A percentile compares a stretch with the other conserved stretches of the same genome.
These are phyloP conservation scores for Neltuma alba DNA, from an alignment of 306 rosid species.

Conservation along the genomic window DNA sequence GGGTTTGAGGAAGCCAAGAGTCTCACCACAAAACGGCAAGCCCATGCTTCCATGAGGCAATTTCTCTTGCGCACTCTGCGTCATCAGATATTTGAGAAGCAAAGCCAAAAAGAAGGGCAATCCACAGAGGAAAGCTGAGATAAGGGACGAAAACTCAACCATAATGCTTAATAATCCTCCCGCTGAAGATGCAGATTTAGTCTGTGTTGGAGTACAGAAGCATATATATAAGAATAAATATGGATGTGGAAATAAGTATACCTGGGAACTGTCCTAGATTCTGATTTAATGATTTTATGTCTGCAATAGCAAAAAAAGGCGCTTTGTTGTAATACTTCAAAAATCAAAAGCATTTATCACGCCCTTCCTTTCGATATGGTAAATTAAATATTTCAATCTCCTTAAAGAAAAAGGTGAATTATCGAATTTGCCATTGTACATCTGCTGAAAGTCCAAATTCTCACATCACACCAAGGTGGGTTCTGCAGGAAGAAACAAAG, in stretches of 20 bases:
- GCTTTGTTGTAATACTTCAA: neutral
- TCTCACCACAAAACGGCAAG: conserved; percentile 69
- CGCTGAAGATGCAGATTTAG: conserved; percentile 13
- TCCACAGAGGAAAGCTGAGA: conserved; percentile 38
- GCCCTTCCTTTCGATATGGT: neutral
- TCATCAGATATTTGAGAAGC: conserved; percentile 43
- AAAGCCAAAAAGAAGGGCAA: conserved; percentile 34
- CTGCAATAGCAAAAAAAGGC: neutral
- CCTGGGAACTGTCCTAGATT: neutral
- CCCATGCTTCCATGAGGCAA: conserved; percentile 78
- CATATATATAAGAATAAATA: neutral
- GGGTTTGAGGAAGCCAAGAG: conserved; percentile 69
- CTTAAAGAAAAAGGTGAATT: neutral
- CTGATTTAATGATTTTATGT: neutral
- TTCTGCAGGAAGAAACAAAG: neutral
- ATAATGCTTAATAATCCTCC: conserved; percentile 32
- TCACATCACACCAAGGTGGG: neutral
- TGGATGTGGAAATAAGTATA: neutral
- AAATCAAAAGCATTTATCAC: neutral
- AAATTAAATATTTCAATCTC: neutral
- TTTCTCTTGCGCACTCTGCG: conserved; percentile 12
- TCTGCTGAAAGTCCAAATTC: neutral
- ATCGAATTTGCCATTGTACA: neutral
- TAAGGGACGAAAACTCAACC: conserved; percentile 33
- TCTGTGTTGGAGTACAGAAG: neutral